Evolutionary conservation across 169 alveolate genomes (phyloP), one percentile per base, ranked within the genome.

Genomic region (Nephromyces sp.): DNA sequence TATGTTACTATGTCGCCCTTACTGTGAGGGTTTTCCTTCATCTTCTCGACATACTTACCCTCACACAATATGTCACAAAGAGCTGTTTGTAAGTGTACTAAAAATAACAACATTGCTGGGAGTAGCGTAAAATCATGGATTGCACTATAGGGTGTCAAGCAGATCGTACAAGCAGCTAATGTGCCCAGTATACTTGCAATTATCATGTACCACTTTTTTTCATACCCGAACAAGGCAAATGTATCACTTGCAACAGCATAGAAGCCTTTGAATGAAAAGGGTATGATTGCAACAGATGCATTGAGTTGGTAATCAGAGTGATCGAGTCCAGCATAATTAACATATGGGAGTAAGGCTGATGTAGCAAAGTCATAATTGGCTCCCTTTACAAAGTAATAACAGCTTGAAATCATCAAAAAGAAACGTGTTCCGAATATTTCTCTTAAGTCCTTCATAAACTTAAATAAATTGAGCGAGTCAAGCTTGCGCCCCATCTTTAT

Each of bases 61-160:
- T 69, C 75, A 33, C 75, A 69, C 67, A 69, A 32, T 6, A 69
- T 32, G 66, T 69, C 75, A 28, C 52, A 32, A 8, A 68, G 52
- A 22, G 75, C 75, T 22, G 61, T 0, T 25, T 71, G 75, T 34
- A 51, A 25, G 32, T 69, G 75, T 6, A 35, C 4, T 0, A 32
- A 25, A 25, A 35, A 35, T 6, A 69, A 43, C 22, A 52, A 52
- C 25, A 63, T n/a, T 22, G 69, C 43, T 5, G 32, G 35, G 25
- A 52, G 62, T 5, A 51, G 21, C 52, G 31, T 2, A 34, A 51
- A 43, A 66, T n/a, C n/a, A n/a, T n/a, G n/a, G n/a, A n/a, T n/a
- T n/a, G n/a, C n/a, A n/a, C n/a, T n/a, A n/a, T n/a, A 4, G 29
- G 75, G 66, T 62, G 33, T 4, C 51, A 70, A 5, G 61, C 22